These are phyloP conservation scores for Periconia sp. DNA, from an alignment of 2,329 filamentous ascomycete species.

Conservation along the genomic window DNA sequence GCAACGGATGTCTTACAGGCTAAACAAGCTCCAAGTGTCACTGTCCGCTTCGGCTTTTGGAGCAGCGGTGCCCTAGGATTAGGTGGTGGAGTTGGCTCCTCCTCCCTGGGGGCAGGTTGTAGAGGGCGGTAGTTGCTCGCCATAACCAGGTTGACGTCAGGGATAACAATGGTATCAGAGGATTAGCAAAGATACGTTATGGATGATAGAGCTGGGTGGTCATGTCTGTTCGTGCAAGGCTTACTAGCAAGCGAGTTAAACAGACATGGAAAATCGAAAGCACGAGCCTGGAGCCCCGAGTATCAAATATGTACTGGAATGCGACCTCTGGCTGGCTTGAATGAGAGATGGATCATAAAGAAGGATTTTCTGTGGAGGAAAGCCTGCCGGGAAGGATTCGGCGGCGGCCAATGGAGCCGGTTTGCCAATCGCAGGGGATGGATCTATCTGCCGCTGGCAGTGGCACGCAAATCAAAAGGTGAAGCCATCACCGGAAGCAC, in stretches of 20 bases:
- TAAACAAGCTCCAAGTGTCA: slow-evolving; percentile 38
- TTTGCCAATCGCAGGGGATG: not conserved
- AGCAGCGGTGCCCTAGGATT: slow-evolving; percentile 24
- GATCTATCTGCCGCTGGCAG: not conserved
- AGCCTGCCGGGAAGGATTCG: slow-evolving; percentile 14
- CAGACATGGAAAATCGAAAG: not conserved
- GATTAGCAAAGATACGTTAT: not conserved
- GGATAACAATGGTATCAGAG: not conserved
- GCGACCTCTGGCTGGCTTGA: not conserved
- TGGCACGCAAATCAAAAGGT: not conserved
- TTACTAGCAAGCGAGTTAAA: not conserved
- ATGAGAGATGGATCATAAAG: slow-evolving; percentile 1
- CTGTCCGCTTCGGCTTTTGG: slow-evolving; percentile 36
- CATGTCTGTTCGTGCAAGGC: not conserved
- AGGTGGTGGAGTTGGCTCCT: slow-evolving; percentile 15
- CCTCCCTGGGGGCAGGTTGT: slow-evolving; percentile 35
- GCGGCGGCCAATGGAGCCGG: not conserved
- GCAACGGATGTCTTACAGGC: slow-evolving; percentile 18
- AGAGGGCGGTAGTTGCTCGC: slow-evolving; percentile 33
- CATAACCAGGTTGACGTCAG: slow-evolving; percentile 15
- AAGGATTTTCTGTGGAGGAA: slow-evolving; percentile 28
- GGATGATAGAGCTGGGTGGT: not conserved
- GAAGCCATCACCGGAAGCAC: not conserved
- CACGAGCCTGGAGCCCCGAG: not conserved
- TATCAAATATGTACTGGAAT: not conserved